Base-by-base conservation (phyloP, 208 protist genomes). In the Acanthamoeba quina region DNA sequence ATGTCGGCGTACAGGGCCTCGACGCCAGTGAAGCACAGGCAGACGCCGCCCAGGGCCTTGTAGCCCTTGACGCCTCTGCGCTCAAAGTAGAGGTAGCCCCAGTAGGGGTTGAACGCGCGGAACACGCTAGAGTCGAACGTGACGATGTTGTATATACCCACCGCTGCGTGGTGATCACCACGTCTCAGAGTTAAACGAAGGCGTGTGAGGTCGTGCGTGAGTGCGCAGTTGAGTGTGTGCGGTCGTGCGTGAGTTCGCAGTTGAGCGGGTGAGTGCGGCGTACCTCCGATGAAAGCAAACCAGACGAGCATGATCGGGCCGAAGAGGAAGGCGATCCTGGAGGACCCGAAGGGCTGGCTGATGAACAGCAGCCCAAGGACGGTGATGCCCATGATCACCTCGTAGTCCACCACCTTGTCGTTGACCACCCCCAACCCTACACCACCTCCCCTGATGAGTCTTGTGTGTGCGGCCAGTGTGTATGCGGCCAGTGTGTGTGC, bases 1-100 rank as follows among this genome's bases (percentile, higher is more conserved):
- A 89, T 89, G 49, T 89, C 82, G 24, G 82, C 82, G 82, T 89
- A 89, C 49, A 89, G 82, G 3, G 82, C 82, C 58, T 89, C 82
- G 17, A 89, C 82, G 0, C 82, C 82, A 0, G 82, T 89, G 82
- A 89, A 89, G 82, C 82, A 52, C n/a, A 89, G 82, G 49, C 56
- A 70, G n/a, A 89, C 26, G 19, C 82, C 82, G 15, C 82, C 82
- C 49, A 89, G 82, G 17, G 82, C 54, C 19, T 66, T 26, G 82
- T 37, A 89, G n/a, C 49, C 82, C 1, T 1, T 70, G 3, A 7
- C n/a, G 0, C 44, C 72, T 1, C 37, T 62, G n/a, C 82, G 41
- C 31, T 37, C n/a, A 15, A 89, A 89, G 58, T 37, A 66, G 24
- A 1, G 17, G 49, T 66, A 89, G 49, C n/a, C 41, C 49, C 58